Conservation (phyloP, 176 grass and related monocot species). For the Hordeum marinum region DNA sequence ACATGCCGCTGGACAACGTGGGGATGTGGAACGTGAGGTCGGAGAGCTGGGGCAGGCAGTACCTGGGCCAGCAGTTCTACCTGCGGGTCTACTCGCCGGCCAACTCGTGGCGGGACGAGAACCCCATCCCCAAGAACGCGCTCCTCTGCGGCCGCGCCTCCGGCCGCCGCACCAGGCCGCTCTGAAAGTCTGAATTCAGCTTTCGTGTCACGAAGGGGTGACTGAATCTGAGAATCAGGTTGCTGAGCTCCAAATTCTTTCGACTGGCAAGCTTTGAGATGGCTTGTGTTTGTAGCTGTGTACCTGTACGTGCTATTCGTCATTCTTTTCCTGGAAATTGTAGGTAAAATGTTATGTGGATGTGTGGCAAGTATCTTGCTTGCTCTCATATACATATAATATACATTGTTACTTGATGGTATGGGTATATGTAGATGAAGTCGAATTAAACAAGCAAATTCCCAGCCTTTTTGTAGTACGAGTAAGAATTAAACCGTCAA, state of each 20-base stretch:
- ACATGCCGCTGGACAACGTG: conserved; percentile 96
- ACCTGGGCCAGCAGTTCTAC: conserved; percentile 94
- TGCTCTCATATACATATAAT: background rate
- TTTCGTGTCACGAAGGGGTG: conserved; percentile 70
- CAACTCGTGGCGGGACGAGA: conserved; percentile 91
- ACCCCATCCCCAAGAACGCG: conserved; percentile 86
- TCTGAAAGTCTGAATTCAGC: conserved; percentile 32
- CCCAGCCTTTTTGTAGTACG: too few relatives aligned
- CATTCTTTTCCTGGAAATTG: background rate
- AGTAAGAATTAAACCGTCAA: too few relatives aligned
- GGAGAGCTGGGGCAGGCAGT: conserved; percentile 85
- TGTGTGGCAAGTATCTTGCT: conserved; percentile 9
- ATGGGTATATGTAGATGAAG: too few relatives aligned
- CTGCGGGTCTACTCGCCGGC: conserved; percentile 87
- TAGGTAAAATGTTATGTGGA: conserved; percentile 27
- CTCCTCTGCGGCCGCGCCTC: conserved; percentile 83
- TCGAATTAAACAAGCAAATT: too few relatives aligned
- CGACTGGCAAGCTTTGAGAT: too few relatives aligned
- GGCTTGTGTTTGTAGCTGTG: background rate
- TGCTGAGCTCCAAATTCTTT: conserved; percentile 12
- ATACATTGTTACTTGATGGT: too few relatives aligned
- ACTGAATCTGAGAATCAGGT: conserved; percentile 19
- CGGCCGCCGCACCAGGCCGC: conserved; percentile 77
- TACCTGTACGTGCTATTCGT: background rate
- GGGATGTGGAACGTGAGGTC: conserved; percentile 97